Percentiles rank a stretch among this genome's conserved stretches.
Evolutionary conservation across 1,139 yeast species (phyloP).

Genomic region (Geotrichum macrosporum): DNA sequence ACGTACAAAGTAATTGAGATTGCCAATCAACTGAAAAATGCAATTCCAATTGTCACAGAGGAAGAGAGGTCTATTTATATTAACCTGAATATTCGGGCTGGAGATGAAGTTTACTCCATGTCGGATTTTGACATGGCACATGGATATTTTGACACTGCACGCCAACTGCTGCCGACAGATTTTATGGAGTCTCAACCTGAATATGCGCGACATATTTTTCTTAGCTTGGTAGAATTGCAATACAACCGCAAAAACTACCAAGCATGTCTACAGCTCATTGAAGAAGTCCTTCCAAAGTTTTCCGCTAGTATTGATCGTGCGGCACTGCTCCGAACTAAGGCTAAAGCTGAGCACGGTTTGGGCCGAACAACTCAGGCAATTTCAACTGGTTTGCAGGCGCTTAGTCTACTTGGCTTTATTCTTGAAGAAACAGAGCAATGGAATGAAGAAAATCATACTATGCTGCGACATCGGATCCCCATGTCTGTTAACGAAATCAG

Average conservation of each 20-base stretch:
- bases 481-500: conserved; percentile 46
- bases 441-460: conserved; percentile 32
- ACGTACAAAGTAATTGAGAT: conserved; percentile 32
- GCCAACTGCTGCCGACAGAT: conserved; percentile 26
- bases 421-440: conserved; percentile 40
- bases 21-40: conserved; percentile 32
- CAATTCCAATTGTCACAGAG: conserved; percentile 31
- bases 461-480: conserved; percentile 40
- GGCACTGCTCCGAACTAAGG: conserved; percentile 36
- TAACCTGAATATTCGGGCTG: conserved; percentile 31
- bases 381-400: conserved; percentile 28
- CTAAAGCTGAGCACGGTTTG: conserved; percentile 43
- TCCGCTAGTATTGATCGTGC: conserved; percentile 29
- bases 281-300: conserved; percentile 24
- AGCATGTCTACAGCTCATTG: conserved; percentile 29
- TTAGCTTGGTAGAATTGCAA: conserved; percentile 31
- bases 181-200: conserved; percentile 21
- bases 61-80: conserved; percentile 29
- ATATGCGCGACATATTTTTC: conserved; percentile 28
- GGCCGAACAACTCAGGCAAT: conserved; percentile 40
- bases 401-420: conserved; percentile 29
- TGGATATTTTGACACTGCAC: conserved; percentile 31
- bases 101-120: conserved; percentile 32
- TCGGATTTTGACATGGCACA: conserved; percentile 35
- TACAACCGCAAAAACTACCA: conserved; percentile 30